Base-by-base conservation (phyloP, 1,139 yeast genomes). In the Sugiyamaella novakii region DNA sequence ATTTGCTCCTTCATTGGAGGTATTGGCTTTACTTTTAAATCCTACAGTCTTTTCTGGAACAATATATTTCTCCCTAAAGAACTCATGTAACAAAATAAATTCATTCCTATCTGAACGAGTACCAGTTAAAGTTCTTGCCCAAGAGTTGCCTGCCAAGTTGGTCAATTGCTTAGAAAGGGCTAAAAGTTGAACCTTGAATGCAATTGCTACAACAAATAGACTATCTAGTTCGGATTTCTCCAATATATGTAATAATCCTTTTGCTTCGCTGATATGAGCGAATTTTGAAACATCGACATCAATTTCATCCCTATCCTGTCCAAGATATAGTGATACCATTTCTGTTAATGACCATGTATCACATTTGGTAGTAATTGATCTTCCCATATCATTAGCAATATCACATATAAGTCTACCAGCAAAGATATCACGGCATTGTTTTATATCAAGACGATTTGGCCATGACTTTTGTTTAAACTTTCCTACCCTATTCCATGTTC, bases 21-120 rank as follows among this genome's bases (percentile, higher is more conserved):
- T 5, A 6, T 38, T 11, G 27, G 29, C 5, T 17, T 19, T n/a
- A 12, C 21, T 35, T 17, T 18, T 50, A 21, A 27, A 25, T 19
- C 41, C 31, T n/a, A 22, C 8, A 4, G 47, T 49, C 64, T 87
- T 88, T 64, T 92, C 98, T 1, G 98, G 98, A 4, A 89, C 87
- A 60, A 94, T 83, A 62, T 78, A 92, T 8, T 84, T 83, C 62
- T 84, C 83, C 63, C 84, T 81, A 25, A 83, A 77, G 68, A 94
- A 94, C 68, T 94, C 98, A 67, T 94, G 99, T 52, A 92, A 72
- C 66, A 94, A 75, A 77, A 94, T 87, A 65, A 74, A 92, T 68
- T 94, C 98, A 68, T 92, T 92, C 71, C 98, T 80, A 61, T 96
- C 98, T 11, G 96, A 95, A 62, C 99, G 80, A 0, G 98, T 87